Percentiles rank a stretch among this genome's conserved stretches.
These are phyloP conservation scores for Lavandula angustifolia DNA, from an alignment of 257 asterid genomes.

Conservation along the genomic window DNA sequence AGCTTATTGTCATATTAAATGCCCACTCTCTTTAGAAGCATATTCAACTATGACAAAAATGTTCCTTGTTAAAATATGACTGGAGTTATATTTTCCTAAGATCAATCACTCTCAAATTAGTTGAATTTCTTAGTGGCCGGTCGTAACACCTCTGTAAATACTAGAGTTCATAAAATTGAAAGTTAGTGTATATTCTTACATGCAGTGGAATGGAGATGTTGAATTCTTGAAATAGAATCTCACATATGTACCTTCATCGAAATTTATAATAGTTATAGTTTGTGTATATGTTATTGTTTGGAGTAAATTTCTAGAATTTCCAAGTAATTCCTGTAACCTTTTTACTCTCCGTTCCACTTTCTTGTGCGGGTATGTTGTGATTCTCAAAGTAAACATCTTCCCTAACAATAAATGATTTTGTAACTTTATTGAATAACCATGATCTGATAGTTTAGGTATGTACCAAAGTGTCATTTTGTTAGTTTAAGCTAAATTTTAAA, in stretches of 20 bases:
- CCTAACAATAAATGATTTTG: background rate
- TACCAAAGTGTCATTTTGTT: background rate
- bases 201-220: too few species aligned
- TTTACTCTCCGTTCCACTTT: background rate
- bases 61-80: conserved; percentile 1
- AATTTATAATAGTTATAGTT: background rate
- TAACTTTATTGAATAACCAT: background rate
- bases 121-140: background rate
- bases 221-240: background rate
- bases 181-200: too few species aligned
- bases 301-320: too few species aligned
- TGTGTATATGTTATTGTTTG: background rate
- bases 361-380: background rate
- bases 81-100: background rate
- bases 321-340: too few species aligned
- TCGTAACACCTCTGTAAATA: background rate
- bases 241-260: background rate
- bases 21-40: background rate
- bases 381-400: background rate
- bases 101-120: background rate
- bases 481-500: background rate
- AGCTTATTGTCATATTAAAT: background rate
- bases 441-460: background rate
- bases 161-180: background rate
- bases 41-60: background rate